Base-by-base conservation (phyloP, 139 green algal species). In the Auxenochlorella protothecoides region DNA sequence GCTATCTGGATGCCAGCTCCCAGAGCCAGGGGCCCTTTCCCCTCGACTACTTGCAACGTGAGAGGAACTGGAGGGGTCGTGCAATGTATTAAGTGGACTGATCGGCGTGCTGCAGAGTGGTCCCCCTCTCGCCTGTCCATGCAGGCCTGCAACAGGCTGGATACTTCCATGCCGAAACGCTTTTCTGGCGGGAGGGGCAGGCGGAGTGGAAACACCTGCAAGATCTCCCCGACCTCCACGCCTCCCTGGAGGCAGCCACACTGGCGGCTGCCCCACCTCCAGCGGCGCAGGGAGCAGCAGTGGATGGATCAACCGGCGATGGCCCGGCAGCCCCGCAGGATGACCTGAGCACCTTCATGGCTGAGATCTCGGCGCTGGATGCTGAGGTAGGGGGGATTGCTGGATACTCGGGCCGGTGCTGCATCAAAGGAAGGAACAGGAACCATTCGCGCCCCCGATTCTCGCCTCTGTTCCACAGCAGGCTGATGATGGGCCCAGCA, bases 361-460 rank as follows among this genome's bases (percentile, higher is more conserved):
- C 83, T 2, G 86, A 93, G 67, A 86, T 89, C 8, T 76, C 79
- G 44, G 84, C 86, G 12, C 70, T 91, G 16, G 84, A 89, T 27
- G 76, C 66, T n/a, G 72, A 65, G 13, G 71, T 5, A 52, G 54
- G 4, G 8, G 51, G 15, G 4, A 14, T 2, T 53, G 72, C 56
- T 12, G 55, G 59, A 44, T 44, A 1, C 27, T 44, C 27, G 27
- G 27, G 27, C 27, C 27, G 27, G 27, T 44, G 27, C 27, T 44
- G 27, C 27, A 44, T 44, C 27, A 44, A 44, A 44, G 27, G 27
- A 44, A 44, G 27, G 27, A 44, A 44, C 27, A 44, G 27, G 27
- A 44, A 44, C 27, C 27, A 44, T 44, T 44, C 27, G 27, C 27
- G 27, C 27, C 27, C 27, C 27, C 27, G 27, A 44, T 44, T 44